Conservation (phyloP, 1,284 basidiomycete genomes). For the Volvariella volvacea region DNA sequence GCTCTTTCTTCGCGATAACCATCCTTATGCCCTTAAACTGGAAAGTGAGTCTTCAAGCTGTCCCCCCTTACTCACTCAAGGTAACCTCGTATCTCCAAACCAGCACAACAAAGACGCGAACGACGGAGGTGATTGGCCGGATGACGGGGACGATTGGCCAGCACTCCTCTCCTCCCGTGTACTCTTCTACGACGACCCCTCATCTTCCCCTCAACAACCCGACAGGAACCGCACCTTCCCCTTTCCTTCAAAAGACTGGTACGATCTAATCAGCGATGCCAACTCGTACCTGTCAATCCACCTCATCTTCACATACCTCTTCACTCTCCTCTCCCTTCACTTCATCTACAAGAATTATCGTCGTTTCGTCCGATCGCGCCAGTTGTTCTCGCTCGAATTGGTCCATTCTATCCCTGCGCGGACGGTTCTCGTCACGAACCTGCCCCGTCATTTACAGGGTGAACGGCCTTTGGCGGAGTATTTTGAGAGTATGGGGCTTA, state of each 20-base stretch:
- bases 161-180: slow-evolving; percentile 10
- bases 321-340: slow-evolving; percentile 80
- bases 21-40: slow-evolving; percentile 90
- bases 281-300: slow-evolving; percentile 84
- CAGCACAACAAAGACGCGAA: slow-evolving; percentile 61
- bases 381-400: slow-evolving; percentile 89
- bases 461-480: slow-evolving; percentile 88
- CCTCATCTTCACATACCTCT: slow-evolving; percentile 89
- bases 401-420: slow-evolving; percentile 92
- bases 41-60: slow-evolving; percentile 45
- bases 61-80: not conserved
- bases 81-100: slow-evolving; percentile 2
- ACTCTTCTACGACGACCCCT: slow-evolving; percentile 9
- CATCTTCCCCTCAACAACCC: slow-evolving; percentile 7
- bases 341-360: slow-evolving; percentile 88
- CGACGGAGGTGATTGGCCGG: slow-evolving; percentile 51
- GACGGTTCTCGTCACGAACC: slow-evolving; percentile 82
- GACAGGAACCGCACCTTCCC: slow-evolving; percentile 26
- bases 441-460: slow-evolving; percentile 78
- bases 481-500: slow-evolving; percentile 80
- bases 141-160: slow-evolving; percentile 31
- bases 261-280: slow-evolving; percentile 81
- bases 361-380: slow-evolving; percentile 86
- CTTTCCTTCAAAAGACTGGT: slow-evolving; percentile 53
- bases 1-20: slow-evolving; percentile 72